Conservation (phyloP, 129 eudicot species). For the Saposhnikovia divaricata region DNA sequence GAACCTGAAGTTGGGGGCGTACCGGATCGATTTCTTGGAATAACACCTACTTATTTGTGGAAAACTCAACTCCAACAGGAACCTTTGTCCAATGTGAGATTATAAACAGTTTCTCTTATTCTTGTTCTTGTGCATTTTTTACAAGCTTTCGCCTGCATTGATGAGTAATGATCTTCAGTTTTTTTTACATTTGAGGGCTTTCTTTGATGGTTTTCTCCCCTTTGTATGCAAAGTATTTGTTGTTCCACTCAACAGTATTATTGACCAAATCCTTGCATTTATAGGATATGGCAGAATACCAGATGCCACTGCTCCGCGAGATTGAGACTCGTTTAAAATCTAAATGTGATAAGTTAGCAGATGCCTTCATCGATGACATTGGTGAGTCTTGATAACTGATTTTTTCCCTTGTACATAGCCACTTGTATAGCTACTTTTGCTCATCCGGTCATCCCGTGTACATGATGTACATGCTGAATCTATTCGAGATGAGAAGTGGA, state of each 20-base stretch:
- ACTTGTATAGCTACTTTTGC: background rate
- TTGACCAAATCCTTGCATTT: slow-evolving; percentile 4
- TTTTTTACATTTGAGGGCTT: background rate
- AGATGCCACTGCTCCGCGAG: slow-evolving; percentile 78
- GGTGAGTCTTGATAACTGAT: slow-evolving; percentile 39
- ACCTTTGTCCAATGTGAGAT: slow-evolving; percentile 54
- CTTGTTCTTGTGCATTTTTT: background rate
- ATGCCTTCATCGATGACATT: slow-evolving; percentile 66
- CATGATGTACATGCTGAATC: background rate
- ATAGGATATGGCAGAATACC: slow-evolving; percentile 87
- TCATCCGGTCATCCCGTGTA: background rate
- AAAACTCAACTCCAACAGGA: slow-evolving; percentile 78
- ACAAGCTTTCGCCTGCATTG: background rate
- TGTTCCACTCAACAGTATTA: background rate
- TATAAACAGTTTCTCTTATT: background rate
- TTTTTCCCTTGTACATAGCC: background rate
- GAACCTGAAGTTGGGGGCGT: slow-evolving; percentile 96
- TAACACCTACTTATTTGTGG: slow-evolving; percentile 80
- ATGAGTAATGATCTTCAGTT: background rate
- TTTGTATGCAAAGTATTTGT: background rate
- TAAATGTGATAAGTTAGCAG: slow-evolving; percentile 85
- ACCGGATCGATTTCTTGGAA: slow-evolving; percentile 86
- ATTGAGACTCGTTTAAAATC: slow-evolving; percentile 71
- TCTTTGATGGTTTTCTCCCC: background rate
- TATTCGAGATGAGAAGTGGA: background rate